Evolutionary conservation across 192 early-diverging fungal species (phyloP).

Genomic region (Thoreauomyces humboldtii): DNA sequence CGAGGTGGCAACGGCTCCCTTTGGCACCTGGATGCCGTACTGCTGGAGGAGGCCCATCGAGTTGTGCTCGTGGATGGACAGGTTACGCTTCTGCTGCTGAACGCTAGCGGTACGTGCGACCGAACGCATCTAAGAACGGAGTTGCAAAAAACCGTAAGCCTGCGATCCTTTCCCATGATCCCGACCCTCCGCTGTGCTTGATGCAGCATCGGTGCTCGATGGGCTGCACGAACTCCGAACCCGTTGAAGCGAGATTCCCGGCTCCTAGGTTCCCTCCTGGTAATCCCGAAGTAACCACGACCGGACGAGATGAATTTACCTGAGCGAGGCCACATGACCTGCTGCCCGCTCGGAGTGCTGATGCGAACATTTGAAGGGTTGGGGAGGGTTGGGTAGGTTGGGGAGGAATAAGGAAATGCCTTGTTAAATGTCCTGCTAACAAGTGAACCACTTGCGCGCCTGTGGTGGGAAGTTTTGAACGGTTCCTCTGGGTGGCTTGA

Average conservation of each 20-base stretch:
- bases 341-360: constrained; percentile 3
- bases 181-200: too few species aligned
- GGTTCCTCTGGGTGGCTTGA: too few species aligned
- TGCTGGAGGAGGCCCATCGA: constrained; percentile 88
- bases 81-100: constrained; percentile 46
- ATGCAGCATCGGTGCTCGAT: too few species aligned
- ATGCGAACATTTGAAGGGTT: constrained; percentile 14
- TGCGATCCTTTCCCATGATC: not conserved
- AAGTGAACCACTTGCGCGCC: too few species aligned
- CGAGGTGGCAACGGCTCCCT: constrained; percentile 85
- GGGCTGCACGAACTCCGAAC: too few species aligned
- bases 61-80: constrained; percentile 97
- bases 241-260: too few species aligned
- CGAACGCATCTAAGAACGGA: constrained; percentile 5
- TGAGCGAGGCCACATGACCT: constrained; percentile 14
- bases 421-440: too few species aligned
- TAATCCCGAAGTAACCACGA: not conserved
- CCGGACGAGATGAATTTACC: not conserved
- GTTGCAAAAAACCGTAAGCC: not conserved
- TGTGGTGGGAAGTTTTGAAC: too few species aligned
- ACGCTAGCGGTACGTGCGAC: constrained; percentile 1
- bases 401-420: not conserved
- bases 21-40: constrained; percentile 90
- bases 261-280: too few species aligned
- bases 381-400: not conserved